phyloP scores from a whole-genome alignment of 495 filamentous ascomycete genomes.

The Xylaria sp. region DNA sequence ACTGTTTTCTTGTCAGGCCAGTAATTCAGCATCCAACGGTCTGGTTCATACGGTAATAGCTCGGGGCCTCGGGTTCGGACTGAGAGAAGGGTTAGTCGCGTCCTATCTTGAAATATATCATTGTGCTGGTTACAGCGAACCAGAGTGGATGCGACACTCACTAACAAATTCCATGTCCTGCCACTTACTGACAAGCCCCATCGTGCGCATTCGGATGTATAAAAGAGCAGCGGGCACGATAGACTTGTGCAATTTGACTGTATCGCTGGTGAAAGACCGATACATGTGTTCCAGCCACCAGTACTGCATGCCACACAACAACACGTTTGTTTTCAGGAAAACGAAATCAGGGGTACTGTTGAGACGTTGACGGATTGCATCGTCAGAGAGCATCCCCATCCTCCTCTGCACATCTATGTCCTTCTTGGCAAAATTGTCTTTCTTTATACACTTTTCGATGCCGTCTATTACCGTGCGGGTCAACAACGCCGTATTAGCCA shows the following conservation, averaged over 20 bases:
- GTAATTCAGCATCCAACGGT: not conserved
- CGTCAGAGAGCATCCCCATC: not conserved
- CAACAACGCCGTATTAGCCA: too few species aligned
- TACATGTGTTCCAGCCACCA: not conserved
- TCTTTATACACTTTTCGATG: not conserved
- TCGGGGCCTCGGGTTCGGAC: not conserved
- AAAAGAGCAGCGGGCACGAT: constrained; percentile 16
- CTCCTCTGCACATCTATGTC: too few species aligned
- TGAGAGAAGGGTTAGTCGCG: not conserved
- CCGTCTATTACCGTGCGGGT: too few species aligned
- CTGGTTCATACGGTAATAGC: not conserved
- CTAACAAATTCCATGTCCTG: constrained; percentile 20
- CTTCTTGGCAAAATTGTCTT: not conserved
- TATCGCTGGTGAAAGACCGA: not conserved
- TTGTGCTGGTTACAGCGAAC: not conserved
- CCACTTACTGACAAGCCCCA: not conserved
- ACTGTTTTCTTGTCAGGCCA: not conserved
- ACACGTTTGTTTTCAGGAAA: not conserved
- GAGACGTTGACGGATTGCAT: not conserved
- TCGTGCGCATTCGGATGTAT: constrained; percentile 12
- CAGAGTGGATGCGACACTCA: not conserved
- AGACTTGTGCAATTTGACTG: not conserved
- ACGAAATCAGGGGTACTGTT: not conserved
- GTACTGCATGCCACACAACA: constrained; percentile 14
- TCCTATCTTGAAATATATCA: not conserved